Conservation (phyloP, 352 stramenopile genomes). For the Phytophthora multivora region DNA sequence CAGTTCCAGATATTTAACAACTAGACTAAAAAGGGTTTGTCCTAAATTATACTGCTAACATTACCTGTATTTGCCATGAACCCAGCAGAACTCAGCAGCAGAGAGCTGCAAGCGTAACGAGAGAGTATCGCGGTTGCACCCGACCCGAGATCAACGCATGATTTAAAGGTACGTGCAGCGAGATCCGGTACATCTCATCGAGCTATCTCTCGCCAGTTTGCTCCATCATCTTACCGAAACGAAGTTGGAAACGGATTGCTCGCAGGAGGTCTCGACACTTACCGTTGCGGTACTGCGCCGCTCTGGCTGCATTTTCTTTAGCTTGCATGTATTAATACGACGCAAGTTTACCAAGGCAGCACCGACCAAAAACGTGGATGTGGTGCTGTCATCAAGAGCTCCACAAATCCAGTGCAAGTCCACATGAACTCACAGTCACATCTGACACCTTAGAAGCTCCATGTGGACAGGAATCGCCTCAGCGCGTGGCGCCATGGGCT, state of each 20-base stretch:
- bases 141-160: not conserved
- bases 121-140: not conserved
- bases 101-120: not conserved
- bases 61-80: too few species aligned
- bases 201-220: constrained; percentile 26
- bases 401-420: not conserved
- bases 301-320: too few species aligned
- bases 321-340: too few species aligned
- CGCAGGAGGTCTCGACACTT: constrained; percentile 14
- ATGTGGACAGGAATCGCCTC: constrained; percentile 5
- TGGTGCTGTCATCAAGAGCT: not conserved
- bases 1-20: too few species aligned
- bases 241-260: too few species aligned
- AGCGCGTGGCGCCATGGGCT: constrained; percentile 19
- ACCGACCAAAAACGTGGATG: too few species aligned
- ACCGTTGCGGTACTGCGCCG: not conserved
- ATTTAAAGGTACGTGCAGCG: constrained; percentile 9
- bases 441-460: constrained; percentile 9
- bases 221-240: not conserved
- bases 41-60: too few species aligned
- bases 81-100: not conserved
- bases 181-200: constrained; percentile 15
- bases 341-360: too few species aligned
- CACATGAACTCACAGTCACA: constrained; percentile 1
- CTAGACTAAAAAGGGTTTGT: too few species aligned